Evolutionary conservation across 129 eudicot species (phyloP).

Genomic region (Flaveria ramosissima): DNA sequence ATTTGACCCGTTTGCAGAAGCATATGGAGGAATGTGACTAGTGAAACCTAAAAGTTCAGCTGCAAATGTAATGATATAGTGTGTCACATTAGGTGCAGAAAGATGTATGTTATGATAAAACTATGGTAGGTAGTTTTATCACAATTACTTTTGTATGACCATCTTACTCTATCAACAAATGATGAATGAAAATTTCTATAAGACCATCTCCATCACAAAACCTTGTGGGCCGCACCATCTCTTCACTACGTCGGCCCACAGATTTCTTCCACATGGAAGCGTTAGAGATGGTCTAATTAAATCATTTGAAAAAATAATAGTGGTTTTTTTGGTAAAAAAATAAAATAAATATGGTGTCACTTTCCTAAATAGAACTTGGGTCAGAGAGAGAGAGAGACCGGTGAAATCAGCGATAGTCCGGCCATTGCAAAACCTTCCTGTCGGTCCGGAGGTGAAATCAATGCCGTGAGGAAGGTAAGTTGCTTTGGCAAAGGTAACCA

Average conservation of each 20-base stretch:
- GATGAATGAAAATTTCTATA: too few species aligned
- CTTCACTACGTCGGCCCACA: too few species aligned
- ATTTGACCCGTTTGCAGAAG: conserved; percentile 29
- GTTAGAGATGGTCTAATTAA: too few species aligned
- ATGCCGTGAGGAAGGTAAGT: conserved; percentile 45
- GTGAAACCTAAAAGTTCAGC: conserved; percentile 46
- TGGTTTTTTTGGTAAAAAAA: too few species aligned
- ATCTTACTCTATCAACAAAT: too few species aligned
- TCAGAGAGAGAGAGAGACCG: conserved; percentile 26
- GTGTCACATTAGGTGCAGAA: not conserved
- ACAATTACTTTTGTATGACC: too few species aligned
- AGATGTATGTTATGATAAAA: not conserved
- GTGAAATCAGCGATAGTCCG: conserved; percentile 28
- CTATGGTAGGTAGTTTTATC: too few species aligned
- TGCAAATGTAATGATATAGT: conserved; percentile 19
- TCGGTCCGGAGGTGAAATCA: conserved; percentile 36
- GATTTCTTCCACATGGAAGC: too few species aligned
- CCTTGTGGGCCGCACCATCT: too few species aligned
- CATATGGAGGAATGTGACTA: conserved; percentile 36
- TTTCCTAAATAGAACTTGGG: not conserved
- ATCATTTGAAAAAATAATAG: too few species aligned
- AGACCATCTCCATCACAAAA: too few species aligned
- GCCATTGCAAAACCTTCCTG: conserved; percentile 47
- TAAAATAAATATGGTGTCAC: not conserved
- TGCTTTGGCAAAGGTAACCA: conserved; percentile 41